Conservation (phyloP, 2,329 filamentous ascomycete species). For the Cercospora zeina region DNA sequence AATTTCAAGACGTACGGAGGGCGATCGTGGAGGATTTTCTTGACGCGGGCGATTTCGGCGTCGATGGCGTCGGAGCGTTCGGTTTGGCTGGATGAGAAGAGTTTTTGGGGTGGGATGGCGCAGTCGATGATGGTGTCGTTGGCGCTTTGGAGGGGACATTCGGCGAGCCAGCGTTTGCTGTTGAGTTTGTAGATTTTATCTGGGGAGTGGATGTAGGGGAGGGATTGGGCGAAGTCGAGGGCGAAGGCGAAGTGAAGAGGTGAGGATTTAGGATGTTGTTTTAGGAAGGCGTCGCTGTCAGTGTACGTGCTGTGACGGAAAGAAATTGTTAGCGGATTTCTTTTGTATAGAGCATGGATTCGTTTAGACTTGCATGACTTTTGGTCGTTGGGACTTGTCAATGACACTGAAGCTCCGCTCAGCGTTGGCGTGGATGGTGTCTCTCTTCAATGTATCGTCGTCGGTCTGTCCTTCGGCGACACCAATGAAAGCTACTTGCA, state of each 20-base stretch:
- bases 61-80: not conserved
- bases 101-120: not conserved
- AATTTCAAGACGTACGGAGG: not conserved
- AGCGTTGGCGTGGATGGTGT: not conserved
- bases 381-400: not conserved
- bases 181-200: slow-evolving; percentile 12
- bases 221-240: slow-evolving; percentile 6
- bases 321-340: not conserved
- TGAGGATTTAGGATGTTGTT: not conserved
- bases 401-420: not conserved
- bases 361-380: not conserved
- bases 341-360: not conserved
- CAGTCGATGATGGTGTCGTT: slow-evolving; percentile 9
- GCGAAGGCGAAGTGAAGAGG: not conserved
- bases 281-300: not conserved
- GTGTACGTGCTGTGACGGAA: not conserved
- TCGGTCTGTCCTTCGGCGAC: not conserved
- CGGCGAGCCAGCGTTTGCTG: slow-evolving; percentile 10
- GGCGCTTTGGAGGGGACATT: slow-evolving; percentile 2
- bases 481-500: not conserved
- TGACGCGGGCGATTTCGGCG: not conserved
- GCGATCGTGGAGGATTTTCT: not conserved
- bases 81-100: not conserved
- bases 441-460: not conserved
- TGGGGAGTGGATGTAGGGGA: slow-evolving; percentile 1